Conservation (phyloP, 805 yeast species). For the Ogataea methanolica region DNA sequence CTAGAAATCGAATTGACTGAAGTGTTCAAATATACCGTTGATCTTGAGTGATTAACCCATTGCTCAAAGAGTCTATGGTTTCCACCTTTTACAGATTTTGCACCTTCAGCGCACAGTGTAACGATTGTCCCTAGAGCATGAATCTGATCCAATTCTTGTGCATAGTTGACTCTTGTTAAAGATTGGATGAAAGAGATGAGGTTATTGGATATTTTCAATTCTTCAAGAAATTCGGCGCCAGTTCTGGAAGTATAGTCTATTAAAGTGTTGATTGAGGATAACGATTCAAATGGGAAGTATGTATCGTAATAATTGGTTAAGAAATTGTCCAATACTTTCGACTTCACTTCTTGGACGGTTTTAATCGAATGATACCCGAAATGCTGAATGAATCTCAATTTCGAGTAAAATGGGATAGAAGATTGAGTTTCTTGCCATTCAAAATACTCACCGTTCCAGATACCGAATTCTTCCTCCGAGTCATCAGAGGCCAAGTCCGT, state of each 20-base stretch:
- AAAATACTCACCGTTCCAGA: conserved; percentile 35
- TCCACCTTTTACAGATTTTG: conserved; percentile 38
- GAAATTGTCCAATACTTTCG: conserved; percentile 25
- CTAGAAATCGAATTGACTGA: conserved; percentile 23
- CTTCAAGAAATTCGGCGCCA: conserved; percentile 24
- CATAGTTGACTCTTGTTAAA: conserved; percentile 41
- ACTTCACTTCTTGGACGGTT: conserved; percentile 10
- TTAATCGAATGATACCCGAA: conserved; percentile 29
- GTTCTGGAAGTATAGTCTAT: conserved; percentile 16
- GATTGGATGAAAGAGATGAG: conserved; percentile 33
- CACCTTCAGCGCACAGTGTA: conserved; percentile 34
- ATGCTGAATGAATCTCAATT: conserved; percentile 21
- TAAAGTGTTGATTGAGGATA: conserved; percentile 20
- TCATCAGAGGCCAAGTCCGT: conserved; percentile 12
- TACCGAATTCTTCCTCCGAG: conserved; percentile 18
- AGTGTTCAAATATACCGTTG: conserved; percentile 28
- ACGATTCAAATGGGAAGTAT: conserved; percentile 34
- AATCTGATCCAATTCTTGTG: conserved; percentile 36
- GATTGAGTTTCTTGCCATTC: conserved; percentile 1
- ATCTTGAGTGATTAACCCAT: conserved; percentile 33
- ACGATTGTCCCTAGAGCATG: conserved; percentile 40
- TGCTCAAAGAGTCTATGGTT: conserved; percentile 39
- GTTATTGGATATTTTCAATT: conserved; percentile 20
- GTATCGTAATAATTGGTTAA: conserved; percentile 26
- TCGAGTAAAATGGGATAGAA: conserved; percentile 2